Conservation (phyloP, 768 basidiomycete species). For the Mycena capillaripes region DNA sequence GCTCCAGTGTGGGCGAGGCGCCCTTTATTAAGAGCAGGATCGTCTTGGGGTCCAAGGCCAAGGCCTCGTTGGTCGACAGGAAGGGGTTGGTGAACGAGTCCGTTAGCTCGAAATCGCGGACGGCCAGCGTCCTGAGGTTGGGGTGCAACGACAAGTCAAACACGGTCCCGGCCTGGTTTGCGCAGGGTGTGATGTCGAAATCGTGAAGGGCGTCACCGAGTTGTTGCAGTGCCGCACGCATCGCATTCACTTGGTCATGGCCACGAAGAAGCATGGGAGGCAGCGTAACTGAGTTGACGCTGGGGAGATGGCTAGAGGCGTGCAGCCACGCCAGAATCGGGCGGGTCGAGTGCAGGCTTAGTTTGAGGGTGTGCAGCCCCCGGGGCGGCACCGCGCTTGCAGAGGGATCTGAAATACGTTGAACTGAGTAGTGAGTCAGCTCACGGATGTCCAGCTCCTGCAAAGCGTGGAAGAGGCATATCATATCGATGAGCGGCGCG, state of each 20-base stretch:
- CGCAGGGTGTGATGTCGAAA: constrained; percentile 7
- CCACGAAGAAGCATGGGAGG: too few relatives aligned
- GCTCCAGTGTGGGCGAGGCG: too few relatives aligned
- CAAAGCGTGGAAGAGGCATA: constrained; percentile 2
- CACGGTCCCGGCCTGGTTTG: too few relatives aligned
- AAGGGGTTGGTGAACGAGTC: too few relatives aligned
- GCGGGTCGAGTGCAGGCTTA: neutral
- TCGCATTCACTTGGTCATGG: neutral
- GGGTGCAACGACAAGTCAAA: too few relatives aligned
- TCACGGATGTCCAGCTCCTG: neutral
- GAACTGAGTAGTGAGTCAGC: neutral
- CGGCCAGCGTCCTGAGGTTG: too few relatives aligned
- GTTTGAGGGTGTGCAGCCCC: neutral
- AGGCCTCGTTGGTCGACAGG: too few relatives aligned
- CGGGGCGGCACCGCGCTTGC: neutral
- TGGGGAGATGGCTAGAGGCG: neutral
- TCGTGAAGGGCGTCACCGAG: neutral
- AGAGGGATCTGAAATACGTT: too few relatives aligned
- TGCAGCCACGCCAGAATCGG: constrained; percentile 1
- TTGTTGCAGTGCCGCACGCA: neutral
- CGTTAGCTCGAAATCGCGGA: too few relatives aligned
- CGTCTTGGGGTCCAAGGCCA: too few relatives aligned
- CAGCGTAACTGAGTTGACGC: neutral
- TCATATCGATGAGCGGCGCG: constrained; percentile 10
- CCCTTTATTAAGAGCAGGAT: too few relatives aligned